Evolutionary conservation across 2,329 filamentous ascomycete species (phyloP), one percentile per base, ranked within the genome.

Genomic region (Byssoonygena ceratinophila): DNA sequence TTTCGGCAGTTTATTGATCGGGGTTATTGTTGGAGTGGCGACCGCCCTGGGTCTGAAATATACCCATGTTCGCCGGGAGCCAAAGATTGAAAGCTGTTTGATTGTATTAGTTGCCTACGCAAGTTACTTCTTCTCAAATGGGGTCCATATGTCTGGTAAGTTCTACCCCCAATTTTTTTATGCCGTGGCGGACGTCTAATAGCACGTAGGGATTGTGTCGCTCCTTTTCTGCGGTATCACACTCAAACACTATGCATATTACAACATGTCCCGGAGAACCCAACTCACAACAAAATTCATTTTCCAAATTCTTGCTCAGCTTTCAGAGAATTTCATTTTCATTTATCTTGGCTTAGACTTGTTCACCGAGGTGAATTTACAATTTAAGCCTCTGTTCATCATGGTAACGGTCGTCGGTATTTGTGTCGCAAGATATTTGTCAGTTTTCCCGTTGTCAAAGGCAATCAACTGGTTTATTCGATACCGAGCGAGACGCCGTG

Each of bases 271-370:
- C 27, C 83, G 92, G 46, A 84, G 92, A 57, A 97, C 92, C 1
- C 92, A 98, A 67, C 82, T 98, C 57, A 95, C 92, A 14, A 98
- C 92, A 49, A 98, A 98, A 68, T 98, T 94, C 71, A 79, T 96
- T 53, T 98, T 98, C 73, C 88, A 94, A 67, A 84, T 95, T 57
- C 83, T 94, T 61, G 87, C 92, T 2, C 92, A 98, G 69, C 73
- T 98, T 43, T 95, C 91, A 0, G 92, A 98, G 71, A 98, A 98
- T 69, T 98, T 98, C 67, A 98, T 98, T 69, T 98, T 98, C 74
- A 98, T 98, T 68, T 98, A 98, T 65, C 81, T 98, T 0, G 92
- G 92, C 4, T 76, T 98, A 2, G 94, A 92, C 0, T 77, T 98
- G 25, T 97, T 98, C 68, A 96, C 92, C 2, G 90, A 97, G 62